Evolutionary conservation across 306 rosid species (phyloP).

Genomic region (Inga oerstediana): DNA sequence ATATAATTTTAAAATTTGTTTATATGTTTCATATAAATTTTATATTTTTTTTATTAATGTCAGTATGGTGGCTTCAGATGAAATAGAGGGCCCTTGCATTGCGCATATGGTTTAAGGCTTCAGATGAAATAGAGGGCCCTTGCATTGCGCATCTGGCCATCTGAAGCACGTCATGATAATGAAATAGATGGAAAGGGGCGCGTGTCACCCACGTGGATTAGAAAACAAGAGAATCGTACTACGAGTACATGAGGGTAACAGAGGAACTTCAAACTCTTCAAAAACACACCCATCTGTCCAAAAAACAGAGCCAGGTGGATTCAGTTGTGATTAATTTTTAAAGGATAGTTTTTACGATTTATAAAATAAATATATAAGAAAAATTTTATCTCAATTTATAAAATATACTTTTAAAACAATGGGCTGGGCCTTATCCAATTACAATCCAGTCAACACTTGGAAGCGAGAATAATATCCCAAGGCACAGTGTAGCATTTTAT

Average conservation of each 20-base stretch:
- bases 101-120: background rate
- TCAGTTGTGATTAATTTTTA: no score
- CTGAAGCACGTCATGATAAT: background rate
- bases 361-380: no score
- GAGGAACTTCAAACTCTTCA: background rate
- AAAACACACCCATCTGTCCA: no score
- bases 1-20: no score
- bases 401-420: no score
- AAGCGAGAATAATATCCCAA: background rate
- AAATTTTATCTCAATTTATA: no score
- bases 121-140: background rate
- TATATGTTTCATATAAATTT: no score
- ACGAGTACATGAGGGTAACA: background rate
- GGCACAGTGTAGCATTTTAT: background rate
- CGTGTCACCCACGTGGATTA: constrained; percentile 32
- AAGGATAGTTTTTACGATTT: no score
- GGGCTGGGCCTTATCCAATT: no score
- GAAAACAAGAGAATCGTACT: background rate
- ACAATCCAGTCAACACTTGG: background rate
- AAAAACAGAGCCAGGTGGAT: background rate
- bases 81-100: background rate
- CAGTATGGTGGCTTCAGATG: no score
- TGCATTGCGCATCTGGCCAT: background rate
- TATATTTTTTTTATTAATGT: no score
- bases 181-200: constrained; percentile 6